These are phyloP conservation scores for Exsudoporus frostii DNA, from an alignment of 768 basidiomycete species.

Conservation along the genomic window DNA sequence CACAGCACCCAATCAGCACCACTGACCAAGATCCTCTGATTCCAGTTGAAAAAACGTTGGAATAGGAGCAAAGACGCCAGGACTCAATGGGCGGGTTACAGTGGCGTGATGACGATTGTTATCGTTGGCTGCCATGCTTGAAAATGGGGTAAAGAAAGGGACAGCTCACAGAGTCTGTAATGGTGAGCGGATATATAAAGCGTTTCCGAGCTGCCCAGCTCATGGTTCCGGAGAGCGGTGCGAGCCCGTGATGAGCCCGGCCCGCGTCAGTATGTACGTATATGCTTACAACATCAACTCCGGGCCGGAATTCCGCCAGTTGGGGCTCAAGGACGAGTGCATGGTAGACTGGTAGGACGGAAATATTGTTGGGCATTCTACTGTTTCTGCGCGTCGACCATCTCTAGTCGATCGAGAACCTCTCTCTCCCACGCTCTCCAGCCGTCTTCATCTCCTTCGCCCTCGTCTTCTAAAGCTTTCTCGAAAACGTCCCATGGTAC, in stretches of 20 bases:
- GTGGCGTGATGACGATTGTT: conserved; percentile 15
- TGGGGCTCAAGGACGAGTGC: no score
- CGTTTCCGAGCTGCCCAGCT: not conserved
- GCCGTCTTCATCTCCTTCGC: conserved; percentile 63
- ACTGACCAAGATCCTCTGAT: conserved; percentile 80
- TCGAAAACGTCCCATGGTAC: conserved; percentile 75
- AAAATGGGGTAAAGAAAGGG: not conserved
- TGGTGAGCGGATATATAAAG: conserved; percentile 11
- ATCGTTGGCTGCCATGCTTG: conserved; percentile 39
- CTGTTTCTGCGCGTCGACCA: conserved; percentile 39
- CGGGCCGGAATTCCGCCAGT: no score
- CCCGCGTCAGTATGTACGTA: no score
- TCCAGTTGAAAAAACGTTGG: conserved; percentile 77
- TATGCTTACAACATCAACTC: no score
- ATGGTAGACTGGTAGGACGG: no score
- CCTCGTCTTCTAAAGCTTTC: conserved; percentile 49
- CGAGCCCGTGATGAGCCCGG: not conserved
- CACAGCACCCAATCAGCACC: not conserved
- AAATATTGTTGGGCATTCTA: conserved; percentile 3
- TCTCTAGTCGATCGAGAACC: conserved; percentile 63
- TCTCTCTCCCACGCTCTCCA: conserved; percentile 81
- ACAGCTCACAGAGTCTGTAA: not conserved
- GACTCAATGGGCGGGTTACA: conserved; percentile 52
- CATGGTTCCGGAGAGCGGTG: conserved; percentile 4
- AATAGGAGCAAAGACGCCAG: conserved; percentile 84